Evolutionary conservation across 192 early-diverging fungal genomes (phyloP).

Genomic region (Dispira simplex): DNA sequence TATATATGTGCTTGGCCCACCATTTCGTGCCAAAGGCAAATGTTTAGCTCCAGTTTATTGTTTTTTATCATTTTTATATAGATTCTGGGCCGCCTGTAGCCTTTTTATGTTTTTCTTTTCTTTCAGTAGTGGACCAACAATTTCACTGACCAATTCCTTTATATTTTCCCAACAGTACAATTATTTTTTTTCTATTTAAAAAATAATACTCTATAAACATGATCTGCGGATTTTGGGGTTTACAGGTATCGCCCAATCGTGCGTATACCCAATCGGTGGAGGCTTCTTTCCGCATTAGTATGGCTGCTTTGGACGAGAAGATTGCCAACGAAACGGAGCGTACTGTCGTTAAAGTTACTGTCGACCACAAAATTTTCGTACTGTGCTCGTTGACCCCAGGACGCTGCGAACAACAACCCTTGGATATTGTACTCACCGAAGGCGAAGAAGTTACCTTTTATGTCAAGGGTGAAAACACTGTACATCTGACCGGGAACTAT

Average conservation of each 20-base stretch:
- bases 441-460: conserved; percentile 74
- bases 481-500: conserved; percentile 65
- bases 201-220: conserved; percentile 14
- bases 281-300: conserved; percentile 59
- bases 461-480: conserved; percentile 39
- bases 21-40: too few species aligned
- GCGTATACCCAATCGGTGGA: conserved; percentile 66
- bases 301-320: conserved; percentile 57
- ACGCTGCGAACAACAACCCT: conserved; percentile 55
- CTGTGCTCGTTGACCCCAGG: conserved; percentile 71
- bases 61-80: background rate
- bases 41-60: background rate
- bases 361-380: conserved; percentile 54
- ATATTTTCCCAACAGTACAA: background rate
- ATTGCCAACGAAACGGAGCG: conserved; percentile 30
- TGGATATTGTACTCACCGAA: conserved; percentile 52
- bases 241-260: conserved; percentile 54
- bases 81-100: too few species aligned
- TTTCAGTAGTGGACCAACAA: too few species aligned
- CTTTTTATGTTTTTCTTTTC: too few species aligned
- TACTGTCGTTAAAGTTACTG: conserved; percentile 48
- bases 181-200: background rate
- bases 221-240: conserved; percentile 44
- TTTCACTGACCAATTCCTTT: too few species aligned
- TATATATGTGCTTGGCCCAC: too few species aligned